Base-by-base conservation (phyloP, 805 yeast species). In the Suhomyces sp. region DNA sequence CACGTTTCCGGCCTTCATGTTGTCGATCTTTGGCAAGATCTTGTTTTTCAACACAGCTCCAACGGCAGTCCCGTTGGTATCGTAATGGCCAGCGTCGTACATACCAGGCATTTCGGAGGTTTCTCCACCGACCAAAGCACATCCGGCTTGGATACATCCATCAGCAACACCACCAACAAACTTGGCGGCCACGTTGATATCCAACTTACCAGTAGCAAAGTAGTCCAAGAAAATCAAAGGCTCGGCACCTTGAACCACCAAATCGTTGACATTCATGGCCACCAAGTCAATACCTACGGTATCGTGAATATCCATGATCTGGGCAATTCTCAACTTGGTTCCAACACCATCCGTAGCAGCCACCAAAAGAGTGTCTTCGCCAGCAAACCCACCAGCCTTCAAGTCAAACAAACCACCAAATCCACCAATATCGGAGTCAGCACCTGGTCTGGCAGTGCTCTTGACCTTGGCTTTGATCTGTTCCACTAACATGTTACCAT, bases 271-370 rank as follows among this genome's bases (percentile, higher is more conserved):
- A 67, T 92, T 96, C 99, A 94, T 94, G 54, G 98, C 99, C 48
- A 94, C 99, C 57, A 94, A 81, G 72, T 94, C 99, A 60, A 94
- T 90, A 67, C 99, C 99, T 43, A 94, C 99, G n/a, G 99, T 93
- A 67, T 90, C 84, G 67, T 96, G 98, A 52, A 87, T 88, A 61
- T 86, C 77, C 73, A 92, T 79, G 58, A 83, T 83, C 75, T 94
- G 98, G 1, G 98, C 99, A 66, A 96, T 84, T 78, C 91, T 85
- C 59, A 94, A 82, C 74, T 94, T 94, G 54, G 99, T 93, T 59
- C 99, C 99, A 53, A 94, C 98, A 73, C 99, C 99, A 73, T 94
- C 99, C 45, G 99, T 94, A 53, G 99, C 98, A 53, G 94, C 97
- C 41, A 94, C 98, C 53, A 94, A 76, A 51, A 94, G 72, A n/a